Percentiles rank a stretch among this genome's conserved stretches.
phyloP scores from a whole-genome alignment of 2,329 filamentous ascomycete species.

The Cladophialophora immunda region DNA sequence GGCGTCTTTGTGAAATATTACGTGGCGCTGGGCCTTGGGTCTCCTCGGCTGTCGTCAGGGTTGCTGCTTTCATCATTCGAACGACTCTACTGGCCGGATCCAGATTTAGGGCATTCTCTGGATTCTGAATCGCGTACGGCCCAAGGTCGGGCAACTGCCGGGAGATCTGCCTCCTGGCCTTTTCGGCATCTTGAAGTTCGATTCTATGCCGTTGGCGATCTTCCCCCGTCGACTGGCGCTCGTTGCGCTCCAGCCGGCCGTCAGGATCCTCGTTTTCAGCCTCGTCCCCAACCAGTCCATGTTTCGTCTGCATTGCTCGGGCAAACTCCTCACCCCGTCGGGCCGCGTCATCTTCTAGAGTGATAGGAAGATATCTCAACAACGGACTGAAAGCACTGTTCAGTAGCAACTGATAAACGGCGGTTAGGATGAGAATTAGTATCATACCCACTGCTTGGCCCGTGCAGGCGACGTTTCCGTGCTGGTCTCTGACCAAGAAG shows the following conservation, averaged over 20 bases:
- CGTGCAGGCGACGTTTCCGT: conserved; percentile 66
- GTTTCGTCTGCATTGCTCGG: conserved; percentile 74
- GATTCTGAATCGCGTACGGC: conserved; percentile 40
- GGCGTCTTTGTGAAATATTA: conserved; percentile 22
- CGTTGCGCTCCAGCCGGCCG: conserved; percentile 56
- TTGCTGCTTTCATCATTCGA: conserved; percentile 34
- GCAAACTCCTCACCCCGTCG: conserved; percentile 90
- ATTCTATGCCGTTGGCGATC: conserved; percentile 57
- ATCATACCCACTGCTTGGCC: conserved; percentile 88
- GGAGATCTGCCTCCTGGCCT: conserved; percentile 32
- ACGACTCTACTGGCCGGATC: conserved; percentile 37
- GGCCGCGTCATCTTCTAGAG: conserved; percentile 92
- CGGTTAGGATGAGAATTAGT: conserved; percentile 73
- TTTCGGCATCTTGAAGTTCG: conserved; percentile 54
- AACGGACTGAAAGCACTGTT: conserved; percentile 86
- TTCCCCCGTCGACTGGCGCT: conserved; percentile 50
- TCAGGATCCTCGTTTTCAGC: conserved; percentile 57
- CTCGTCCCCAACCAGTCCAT: conserved; percentile 68
- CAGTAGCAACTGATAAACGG: conserved; percentile 79
- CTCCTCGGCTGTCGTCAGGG: conserved; percentile 34
- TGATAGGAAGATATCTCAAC: conserved; percentile 89
- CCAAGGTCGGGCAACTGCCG: conserved; percentile 43
- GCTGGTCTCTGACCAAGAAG: conserved; percentile 73
- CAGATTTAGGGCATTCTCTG: conserved; percentile 40
- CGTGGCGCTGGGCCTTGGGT: conserved; percentile 34